These are phyloP conservation scores for Astrocystis sublimbata DNA, from an alignment of 495 filamentous ascomycete genomes.

Conservation along the genomic window DNA sequence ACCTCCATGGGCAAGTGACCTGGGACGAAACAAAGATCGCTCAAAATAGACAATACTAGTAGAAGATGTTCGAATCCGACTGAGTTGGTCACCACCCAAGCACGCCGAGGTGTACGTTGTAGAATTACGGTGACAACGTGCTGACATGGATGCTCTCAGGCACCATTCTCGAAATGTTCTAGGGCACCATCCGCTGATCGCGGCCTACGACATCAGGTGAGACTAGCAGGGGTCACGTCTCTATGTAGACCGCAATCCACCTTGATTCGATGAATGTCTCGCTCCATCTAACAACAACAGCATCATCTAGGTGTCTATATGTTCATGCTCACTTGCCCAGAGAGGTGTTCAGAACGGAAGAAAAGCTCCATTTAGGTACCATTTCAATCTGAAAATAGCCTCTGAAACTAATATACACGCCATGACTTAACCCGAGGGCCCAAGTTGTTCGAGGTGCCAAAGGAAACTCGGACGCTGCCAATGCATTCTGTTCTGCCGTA, in stretches of 20 bases:
- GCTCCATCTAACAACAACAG: not conserved
- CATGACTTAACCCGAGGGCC: not conserved
- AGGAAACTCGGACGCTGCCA: not conserved
- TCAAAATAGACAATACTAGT: not conserved
- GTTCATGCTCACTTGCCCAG: not conserved
- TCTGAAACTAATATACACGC: not conserved
- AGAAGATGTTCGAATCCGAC: conserved; percentile 2
- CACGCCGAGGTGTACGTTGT: not conserved
- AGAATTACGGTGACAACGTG: not conserved
- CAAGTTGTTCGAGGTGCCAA: not conserved
- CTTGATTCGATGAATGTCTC: not conserved
- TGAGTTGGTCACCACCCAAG: conserved; percentile 7
- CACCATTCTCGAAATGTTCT: not conserved
- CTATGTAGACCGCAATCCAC: not conserved
- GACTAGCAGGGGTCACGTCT: conserved; percentile 4
- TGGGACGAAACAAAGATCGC: not conserved
- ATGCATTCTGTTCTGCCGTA: not conserved
- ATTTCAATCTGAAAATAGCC: not conserved
- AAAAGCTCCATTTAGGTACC: not conserved
- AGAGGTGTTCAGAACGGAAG: not conserved
- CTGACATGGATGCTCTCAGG: not conserved
- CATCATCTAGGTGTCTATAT: not conserved
- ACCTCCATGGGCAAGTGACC: not conserved
- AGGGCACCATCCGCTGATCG: conserved; percentile 9
- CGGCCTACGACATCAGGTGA: conserved; percentile 9